Base-by-base conservation (phyloP, 805 yeast genomes). In the Ogataea angusta region DNA sequence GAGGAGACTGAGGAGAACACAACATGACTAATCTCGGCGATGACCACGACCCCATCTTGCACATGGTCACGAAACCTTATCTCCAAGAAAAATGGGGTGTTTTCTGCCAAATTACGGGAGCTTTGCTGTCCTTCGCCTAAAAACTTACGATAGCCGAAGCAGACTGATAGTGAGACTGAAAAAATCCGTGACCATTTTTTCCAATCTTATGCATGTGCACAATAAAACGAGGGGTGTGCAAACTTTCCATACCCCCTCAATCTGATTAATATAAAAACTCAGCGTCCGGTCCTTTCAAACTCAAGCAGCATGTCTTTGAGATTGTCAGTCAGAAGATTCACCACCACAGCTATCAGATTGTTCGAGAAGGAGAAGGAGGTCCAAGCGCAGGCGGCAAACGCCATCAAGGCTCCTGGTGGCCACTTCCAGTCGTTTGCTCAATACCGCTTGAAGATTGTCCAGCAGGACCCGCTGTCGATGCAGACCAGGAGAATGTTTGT, bases 381-480 rank as follows among this genome's bases (percentile, higher is more conserved):
- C 17, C 36, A 51, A 36, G 51, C 52, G 3, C 55, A 43, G 24
- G 55, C 56, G 14, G 25, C 43, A 4, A 45, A 46, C 26, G 45
- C 55, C 6, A 10, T 34, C 31, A 27, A 41, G 10, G 25, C 45
- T 8, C 22, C 47, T 6, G 25, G 30, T 10, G 55, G 56, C 9
- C 40, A 54, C 3, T 57, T 44, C 54, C 35, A 48, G 30, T 39
- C 58, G 10, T 57, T 57, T 42, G 59, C 60, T 2, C 62, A 57
- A 38, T 57, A 57, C 51, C 51, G 62, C 42, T 38, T 57, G 27
- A 53, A 53, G 37, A 53, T 56, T 14, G 53, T 51, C 28, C 60
- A 56, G 31, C 42, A 42, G 25, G 62, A 57, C 42, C 62, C 62
- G 9, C 40, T 57, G 22, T 39, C 51, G 10, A 29, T 54, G 43